These are phyloP conservation scores for Flaveria floridana DNA, from an alignment of 140 eudicot genomes.

Conservation along the genomic window DNA sequence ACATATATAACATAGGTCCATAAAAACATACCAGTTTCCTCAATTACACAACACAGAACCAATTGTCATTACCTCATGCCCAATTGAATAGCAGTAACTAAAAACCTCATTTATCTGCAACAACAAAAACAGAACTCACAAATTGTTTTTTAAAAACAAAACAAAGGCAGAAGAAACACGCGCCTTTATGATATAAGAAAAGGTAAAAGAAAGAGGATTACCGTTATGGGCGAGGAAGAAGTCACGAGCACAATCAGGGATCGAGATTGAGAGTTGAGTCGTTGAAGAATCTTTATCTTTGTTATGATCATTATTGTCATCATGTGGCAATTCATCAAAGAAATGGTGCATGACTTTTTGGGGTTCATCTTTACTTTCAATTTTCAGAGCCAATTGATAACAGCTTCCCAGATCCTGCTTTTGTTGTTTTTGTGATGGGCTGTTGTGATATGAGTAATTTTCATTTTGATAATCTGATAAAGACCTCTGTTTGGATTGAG, in stretches of 20 bases:
- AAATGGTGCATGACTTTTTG: constrained; percentile 91
- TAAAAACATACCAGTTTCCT: constrained; percentile 7
- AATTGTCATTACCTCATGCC: neutral
- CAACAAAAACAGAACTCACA: constrained; percentile 21
- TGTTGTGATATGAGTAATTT: constrained; percentile 36
- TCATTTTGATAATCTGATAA: constrained; percentile 40
- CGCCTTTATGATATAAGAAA: neutral
- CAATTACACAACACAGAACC: constrained; percentile 8
- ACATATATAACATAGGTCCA: constrained; percentile 16
- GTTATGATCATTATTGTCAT: constrained; percentile 33
- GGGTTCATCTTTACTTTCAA: constrained; percentile 45
- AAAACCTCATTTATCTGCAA: constrained; percentile 42
- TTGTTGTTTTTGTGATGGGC: constrained; percentile 25
- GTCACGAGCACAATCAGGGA: constrained; percentile 62
- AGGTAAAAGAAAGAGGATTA: neutral
- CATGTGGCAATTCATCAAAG: constrained; percentile 73
- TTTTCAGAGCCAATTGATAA: constrained; percentile 33
- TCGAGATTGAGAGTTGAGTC: constrained; percentile 83
- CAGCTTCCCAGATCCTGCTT: constrained; percentile 28
- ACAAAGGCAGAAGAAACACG: neutral
- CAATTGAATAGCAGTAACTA: neutral
- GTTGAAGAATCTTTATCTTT: constrained; percentile 52
- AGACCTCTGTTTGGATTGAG: constrained; percentile 35
- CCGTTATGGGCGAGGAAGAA: constrained; percentile 65
- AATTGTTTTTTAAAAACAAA: neutral